A percentile compares a stretch with the other conserved stretches of the same genome.
These are phyloP conservation scores for Daldinia decipiens DNA, from an alignment of 495 filamentous ascomycete species.

Conservation along the genomic window DNA sequence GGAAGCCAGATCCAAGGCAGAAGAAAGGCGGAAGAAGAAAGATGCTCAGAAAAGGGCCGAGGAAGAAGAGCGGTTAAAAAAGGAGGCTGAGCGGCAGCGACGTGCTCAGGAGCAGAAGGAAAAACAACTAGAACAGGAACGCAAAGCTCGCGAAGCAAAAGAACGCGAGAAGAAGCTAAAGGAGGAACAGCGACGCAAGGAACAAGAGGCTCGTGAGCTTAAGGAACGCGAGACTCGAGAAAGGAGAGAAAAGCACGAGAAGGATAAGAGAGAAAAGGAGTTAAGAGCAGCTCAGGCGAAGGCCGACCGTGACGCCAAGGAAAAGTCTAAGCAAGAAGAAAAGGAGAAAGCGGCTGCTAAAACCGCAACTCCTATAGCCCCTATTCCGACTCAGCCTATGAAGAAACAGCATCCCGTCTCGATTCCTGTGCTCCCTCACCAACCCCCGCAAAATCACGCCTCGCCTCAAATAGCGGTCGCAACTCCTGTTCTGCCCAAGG, in stretches of 20 bases:
- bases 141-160: slow-evolving; percentile 76
- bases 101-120: slow-evolving; percentile 85
- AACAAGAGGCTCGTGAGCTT: slow-evolving; percentile 62
- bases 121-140: slow-evolving; percentile 81
- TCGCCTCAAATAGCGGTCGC: slow-evolving; percentile 84
- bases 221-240: slow-evolving; percentile 76
- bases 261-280: slow-evolving; percentile 65
- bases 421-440: slow-evolving; percentile 63
- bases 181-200: slow-evolving; percentile 66
- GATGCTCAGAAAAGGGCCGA: slow-evolving; percentile 92
- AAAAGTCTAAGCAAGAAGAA: slow-evolving; percentile 64
- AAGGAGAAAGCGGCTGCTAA: slow-evolving; percentile 61
- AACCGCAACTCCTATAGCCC: slow-evolving; percentile 48
- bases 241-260: slow-evolving; percentile 72
- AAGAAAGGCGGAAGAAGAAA: slow-evolving; percentile 90
- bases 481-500: slow-evolving; percentile 84
- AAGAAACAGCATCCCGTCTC: slow-evolving; percentile 63
- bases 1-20: slow-evolving; percentile 79
- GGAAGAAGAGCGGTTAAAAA: slow-evolving; percentile 83
- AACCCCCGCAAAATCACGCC: slow-evolving; percentile 58
- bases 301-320: slow-evolving; percentile 60
- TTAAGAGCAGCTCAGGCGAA: slow-evolving; percentile 54
- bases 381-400: slow-evolving; percentile 56
- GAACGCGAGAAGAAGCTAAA: slow-evolving; percentile 69
- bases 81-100: slow-evolving; percentile 81